Conservation (phyloP, 176 grass and related monocot genomes). For the maize (Zea mays) region Zm-B73-REFERENCE-NAM-5.0 NC_050104.1:15590001-15590500, state of each 20-base stretch:
- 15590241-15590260: not conserved
- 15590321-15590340: conserved; percentile 3
- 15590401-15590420: not conserved
- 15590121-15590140: conserved; percentile 49
- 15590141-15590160: conserved; percentile 52
- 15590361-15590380: not conserved
- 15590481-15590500: not conserved
- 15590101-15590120: conserved; percentile 61
- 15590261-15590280: not conserved
- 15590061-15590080: conserved; percentile 64
- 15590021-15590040: conserved; percentile 29
- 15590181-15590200: conserved; percentile 26
- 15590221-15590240: conserved; percentile 6
- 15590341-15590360: not conserved
- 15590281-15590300: conserved; percentile 14
- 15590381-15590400: not conserved
- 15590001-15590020: conserved; percentile 31
- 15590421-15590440: conserved; percentile 5
- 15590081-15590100: conserved; percentile 44
- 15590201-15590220: conserved; percentile 10
- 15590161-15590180: conserved; percentile 25
- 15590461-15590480: conserved; percentile 3
- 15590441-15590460: not conserved
- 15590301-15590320: not conserved
- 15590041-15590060: not conserved